Conservation (phyloP, 2,329 filamentous ascomycete genomes). For the Volutella citrinella region DNA sequence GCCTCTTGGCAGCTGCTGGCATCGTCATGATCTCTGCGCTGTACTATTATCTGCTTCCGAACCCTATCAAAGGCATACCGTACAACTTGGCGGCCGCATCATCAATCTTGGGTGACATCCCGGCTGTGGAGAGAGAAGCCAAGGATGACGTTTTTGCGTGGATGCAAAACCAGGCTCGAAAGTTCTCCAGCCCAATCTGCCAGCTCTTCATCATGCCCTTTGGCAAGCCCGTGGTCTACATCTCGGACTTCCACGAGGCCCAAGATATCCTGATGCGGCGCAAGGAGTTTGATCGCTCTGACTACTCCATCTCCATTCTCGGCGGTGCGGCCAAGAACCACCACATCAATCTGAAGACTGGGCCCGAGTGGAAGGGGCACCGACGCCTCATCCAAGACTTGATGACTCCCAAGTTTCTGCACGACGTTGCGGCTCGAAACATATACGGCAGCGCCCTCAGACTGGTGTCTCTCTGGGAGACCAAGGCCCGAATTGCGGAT, state of each 20-base stretch:
- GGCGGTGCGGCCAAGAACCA: slow-evolving; percentile 30
- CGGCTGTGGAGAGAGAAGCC: slow-evolving; percentile 13
- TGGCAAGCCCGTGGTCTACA: slow-evolving; percentile 38
- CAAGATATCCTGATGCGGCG: slow-evolving; percentile 44
- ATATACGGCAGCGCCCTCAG: slow-evolving; percentile 30
- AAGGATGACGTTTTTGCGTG: slow-evolving; percentile 8
- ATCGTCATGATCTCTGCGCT: too few relatives aligned
- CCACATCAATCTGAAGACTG: slow-evolving; percentile 32
- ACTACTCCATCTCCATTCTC: slow-evolving; percentile 31
- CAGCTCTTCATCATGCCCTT: slow-evolving; percentile 47
- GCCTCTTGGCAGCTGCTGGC: too few relatives aligned
- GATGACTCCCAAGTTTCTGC: slow-evolving; percentile 36
- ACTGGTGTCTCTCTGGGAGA: slow-evolving; percentile 33
- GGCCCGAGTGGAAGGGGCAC: slow-evolving; percentile 29
- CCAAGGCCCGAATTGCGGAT: slow-evolving; percentile 29
- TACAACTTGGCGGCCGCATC: slow-evolving; percentile 36
- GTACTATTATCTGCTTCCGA: slow-evolving; percentile 30
- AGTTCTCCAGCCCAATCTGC: slow-evolving; percentile 38
- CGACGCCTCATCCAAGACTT: slow-evolving; percentile 36
- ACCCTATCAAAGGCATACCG: slow-evolving; percentile 44
- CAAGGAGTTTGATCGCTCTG: slow-evolving; percentile 43
- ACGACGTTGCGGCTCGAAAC: slow-evolving; percentile 29
- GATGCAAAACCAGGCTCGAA: slow-evolving; percentile 28
- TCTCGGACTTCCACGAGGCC: slow-evolving; percentile 38
- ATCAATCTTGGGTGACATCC: slow-evolving; percentile 40